Percentiles rank a stretch among this genome's conserved stretches.
These are phyloP conservation scores for Cyberlindnera saturnus DNA, from an alignment of 805 yeast species.

Conservation along the genomic window DNA sequence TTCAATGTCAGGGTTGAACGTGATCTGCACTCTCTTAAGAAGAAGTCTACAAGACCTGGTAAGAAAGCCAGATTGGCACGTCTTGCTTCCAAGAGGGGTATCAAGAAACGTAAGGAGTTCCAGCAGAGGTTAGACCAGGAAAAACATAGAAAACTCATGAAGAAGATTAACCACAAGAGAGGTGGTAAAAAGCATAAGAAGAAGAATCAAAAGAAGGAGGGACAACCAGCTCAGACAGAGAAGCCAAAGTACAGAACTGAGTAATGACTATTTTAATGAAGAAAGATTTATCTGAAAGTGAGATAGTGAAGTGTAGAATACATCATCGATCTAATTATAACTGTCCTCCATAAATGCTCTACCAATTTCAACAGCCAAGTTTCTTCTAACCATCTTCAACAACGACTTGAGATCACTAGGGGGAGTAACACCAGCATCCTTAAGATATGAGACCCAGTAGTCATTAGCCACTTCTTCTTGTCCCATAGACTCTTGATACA, in stretches of 20 bases:
- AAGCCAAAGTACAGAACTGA: background rate
- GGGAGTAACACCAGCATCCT: constrained; percentile 12
- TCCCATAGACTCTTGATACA: constrained; percentile 16
- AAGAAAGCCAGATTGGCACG: constrained; percentile 19
- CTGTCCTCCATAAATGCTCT: constrained; percentile 20
- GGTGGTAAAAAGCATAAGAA: constrained; percentile 23
- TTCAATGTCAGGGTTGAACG: constrained; percentile 12
- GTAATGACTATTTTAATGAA: background rate
- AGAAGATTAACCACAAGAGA: constrained; percentile 17
- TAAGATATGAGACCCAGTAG: constrained; percentile 19
- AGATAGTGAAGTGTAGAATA: too few species aligned
- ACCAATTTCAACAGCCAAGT: constrained; percentile 20
- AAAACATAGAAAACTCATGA: constrained; percentile 16
- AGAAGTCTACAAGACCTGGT: constrained; percentile 20
- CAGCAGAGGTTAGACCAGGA: constrained; percentile 9
- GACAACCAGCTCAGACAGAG: background rate
- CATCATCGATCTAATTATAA: background rate
- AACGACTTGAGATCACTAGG: constrained; percentile 14
- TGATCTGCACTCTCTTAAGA: constrained; percentile 5
- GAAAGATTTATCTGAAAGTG: too few species aligned
- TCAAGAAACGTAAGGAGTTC: constrained; percentile 6
- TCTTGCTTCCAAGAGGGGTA: constrained; percentile 8
- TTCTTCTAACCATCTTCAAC: constrained; percentile 18
- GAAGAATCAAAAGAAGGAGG: constrained; percentile 1
- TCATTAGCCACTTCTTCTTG: constrained; percentile 1